phyloP scores from a whole-genome alignment of 805 yeast genomes.

The Cyberlindnera galapagoensis region DNA sequence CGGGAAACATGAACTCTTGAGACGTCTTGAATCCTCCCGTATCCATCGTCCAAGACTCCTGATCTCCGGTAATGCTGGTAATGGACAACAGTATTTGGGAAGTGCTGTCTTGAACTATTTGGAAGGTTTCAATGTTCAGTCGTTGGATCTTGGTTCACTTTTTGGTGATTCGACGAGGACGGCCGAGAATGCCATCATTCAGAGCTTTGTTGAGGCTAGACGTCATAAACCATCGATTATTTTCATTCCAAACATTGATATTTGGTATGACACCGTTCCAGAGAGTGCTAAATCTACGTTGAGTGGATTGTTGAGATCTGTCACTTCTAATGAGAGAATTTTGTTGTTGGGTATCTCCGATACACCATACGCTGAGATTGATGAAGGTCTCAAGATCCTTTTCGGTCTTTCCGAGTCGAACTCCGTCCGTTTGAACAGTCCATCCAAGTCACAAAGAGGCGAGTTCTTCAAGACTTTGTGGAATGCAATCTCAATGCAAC shows the following conservation, averaged over 20 bases:
- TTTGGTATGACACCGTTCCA: slow-evolving; percentile 65
- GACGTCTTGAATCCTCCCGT: slow-evolving; percentile 47
- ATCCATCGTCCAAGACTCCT: slow-evolving; percentile 77
- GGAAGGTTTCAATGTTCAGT: slow-evolving; percentile 87
- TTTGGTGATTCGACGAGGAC: slow-evolving; percentile 75
- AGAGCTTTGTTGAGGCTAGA: slow-evolving; percentile 78
- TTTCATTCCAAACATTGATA: slow-evolving; percentile 74
- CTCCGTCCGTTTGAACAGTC: slow-evolving; percentile 37
- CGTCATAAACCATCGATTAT: slow-evolving; percentile 86
- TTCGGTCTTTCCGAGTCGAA: slow-evolving; percentile 54
- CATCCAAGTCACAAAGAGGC: slow-evolving; percentile 41
- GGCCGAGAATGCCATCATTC: slow-evolving; percentile 79
- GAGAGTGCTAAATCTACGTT: slow-evolving; percentile 68
- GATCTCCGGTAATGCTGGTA: slow-evolving; percentile 66
- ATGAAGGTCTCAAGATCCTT: slow-evolving; percentile 40
- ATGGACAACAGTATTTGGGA: slow-evolving; percentile 82
- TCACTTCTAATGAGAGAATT: slow-evolving; percentile 67
- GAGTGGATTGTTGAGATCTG: slow-evolving; percentile 57
- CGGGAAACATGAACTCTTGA: slow-evolving; percentile 55
- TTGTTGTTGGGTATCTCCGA: slow-evolving; percentile 71
- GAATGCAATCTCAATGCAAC: slow-evolving; percentile 56
- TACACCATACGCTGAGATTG: slow-evolving; percentile 31
- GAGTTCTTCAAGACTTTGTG: slow-evolving; percentile 52
- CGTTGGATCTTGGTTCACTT: slow-evolving; percentile 71
- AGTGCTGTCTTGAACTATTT: slow-evolving; percentile 74